These are phyloP conservation scores for Flammula alnicola DNA, from an alignment of 1,284 basidiomycete genomes.

Conservation along the genomic window DNA sequence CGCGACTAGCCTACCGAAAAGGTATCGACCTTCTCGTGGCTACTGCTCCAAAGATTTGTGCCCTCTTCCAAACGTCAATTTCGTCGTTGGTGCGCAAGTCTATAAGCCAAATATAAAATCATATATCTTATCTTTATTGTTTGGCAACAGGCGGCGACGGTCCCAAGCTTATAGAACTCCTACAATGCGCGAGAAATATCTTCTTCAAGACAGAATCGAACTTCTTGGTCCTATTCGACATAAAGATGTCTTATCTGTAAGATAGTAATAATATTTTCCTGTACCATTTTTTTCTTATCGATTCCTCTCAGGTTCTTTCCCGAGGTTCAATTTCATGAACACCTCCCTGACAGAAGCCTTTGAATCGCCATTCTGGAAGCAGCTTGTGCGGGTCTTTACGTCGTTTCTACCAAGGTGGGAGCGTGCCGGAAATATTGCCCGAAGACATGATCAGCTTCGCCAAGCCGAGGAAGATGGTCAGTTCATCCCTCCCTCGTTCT, in stretches of 20 bases:
- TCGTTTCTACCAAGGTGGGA: slow-evolving; percentile 96
- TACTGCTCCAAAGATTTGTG: slow-evolving; percentile 89
- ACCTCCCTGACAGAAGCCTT: slow-evolving; percentile 97
- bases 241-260: slow-evolving; percentile 81
- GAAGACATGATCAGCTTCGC: slow-evolving; percentile 95
- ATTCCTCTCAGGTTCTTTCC: slow-evolving; percentile 65
- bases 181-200: slow-evolving; percentile 95
- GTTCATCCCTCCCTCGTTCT: slow-evolving; percentile 13
- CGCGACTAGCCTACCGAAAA: slow-evolving; percentile 95
- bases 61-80: slow-evolving; percentile 82
- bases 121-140: neutral
- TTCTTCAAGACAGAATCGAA: slow-evolving; percentile 90
- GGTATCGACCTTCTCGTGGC: slow-evolving; percentile 96
- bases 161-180: slow-evolving; percentile 92
- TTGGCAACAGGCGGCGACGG: slow-evolving; percentile 92
- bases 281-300: slow-evolving; percentile 15
- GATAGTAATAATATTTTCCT: too few relatives aligned
- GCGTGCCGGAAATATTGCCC: slow-evolving; percentile 95
- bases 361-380: slow-evolving; percentile 95
- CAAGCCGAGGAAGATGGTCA: slow-evolving; percentile 83
- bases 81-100: slow-evolving; percentile 76
- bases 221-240: slow-evolving; percentile 85
- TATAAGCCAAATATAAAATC: neutral
- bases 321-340: slow-evolving; percentile 91
- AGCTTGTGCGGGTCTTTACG: slow-evolving; percentile 91